phyloP scores from a whole-genome alignment of 2,329 filamentous ascomycete species.

The Aspergillus latus region DNA sequence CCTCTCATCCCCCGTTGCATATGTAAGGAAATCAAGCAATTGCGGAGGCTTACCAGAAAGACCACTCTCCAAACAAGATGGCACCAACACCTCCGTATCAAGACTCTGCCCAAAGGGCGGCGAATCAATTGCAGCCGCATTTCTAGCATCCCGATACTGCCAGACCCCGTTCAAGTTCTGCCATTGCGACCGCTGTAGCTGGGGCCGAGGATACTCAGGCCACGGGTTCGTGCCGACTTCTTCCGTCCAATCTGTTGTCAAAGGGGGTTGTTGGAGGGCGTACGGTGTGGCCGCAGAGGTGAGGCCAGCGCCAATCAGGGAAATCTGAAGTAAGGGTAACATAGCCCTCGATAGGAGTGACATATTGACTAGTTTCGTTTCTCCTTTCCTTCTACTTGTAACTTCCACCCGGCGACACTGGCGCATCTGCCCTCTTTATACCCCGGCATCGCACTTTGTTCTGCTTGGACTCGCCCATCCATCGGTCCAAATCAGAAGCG shows the following conservation, averaged over 20 bases:
- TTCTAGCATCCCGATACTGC: conserved; percentile 45
- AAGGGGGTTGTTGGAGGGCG: conserved; percentile 41
- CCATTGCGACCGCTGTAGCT: conserved; percentile 49
- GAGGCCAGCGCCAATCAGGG: conserved; percentile 12
- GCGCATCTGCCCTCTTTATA: no score
- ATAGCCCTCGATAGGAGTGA: not conserved
- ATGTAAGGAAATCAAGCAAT: not conserved
- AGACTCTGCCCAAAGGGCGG: conserved; percentile 49
- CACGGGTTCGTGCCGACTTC: conserved; percentile 50
- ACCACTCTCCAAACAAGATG: conserved; percentile 56
- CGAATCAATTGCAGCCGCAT: conserved; percentile 38
- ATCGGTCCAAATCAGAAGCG: no score
- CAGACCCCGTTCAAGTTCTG: conserved; percentile 52
- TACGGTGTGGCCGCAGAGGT: conserved; percentile 29
- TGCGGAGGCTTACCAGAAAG: conserved; percentile 43
- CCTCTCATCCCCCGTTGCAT: no score
- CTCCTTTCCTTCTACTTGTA: not conserved
- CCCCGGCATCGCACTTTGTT: no score
- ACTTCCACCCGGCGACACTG: not conserved
- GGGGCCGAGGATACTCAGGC: conserved; percentile 52
- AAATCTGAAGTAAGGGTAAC: conserved; percentile 9
- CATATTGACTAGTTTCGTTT: not conserved
- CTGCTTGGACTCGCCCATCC: no score
- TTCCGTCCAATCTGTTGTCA: conserved; percentile 48
- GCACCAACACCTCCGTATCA: conserved; percentile 49